phyloP scores from a whole-genome alignment of 345 rosid genomes.

The Boechera divaricarpa region DNA sequence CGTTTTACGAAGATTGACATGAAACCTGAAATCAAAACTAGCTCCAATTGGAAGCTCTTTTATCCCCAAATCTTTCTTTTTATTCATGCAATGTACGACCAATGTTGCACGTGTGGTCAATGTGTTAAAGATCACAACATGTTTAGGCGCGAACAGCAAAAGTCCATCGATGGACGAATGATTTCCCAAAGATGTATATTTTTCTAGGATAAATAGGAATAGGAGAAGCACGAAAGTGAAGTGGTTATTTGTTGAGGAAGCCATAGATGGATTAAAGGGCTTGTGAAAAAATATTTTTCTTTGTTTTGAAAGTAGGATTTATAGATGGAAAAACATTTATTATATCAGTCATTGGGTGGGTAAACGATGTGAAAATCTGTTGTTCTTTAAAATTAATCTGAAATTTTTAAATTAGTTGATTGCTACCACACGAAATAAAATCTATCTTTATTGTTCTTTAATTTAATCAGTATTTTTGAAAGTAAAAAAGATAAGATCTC shows the following conservation, averaged over 20 bases:
- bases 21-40: slow-evolving; percentile 16
- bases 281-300: background rate
- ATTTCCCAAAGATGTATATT: background rate
- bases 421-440: background rate
- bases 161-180: background rate
- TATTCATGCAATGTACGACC: slow-evolving; percentile 2
- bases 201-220: background rate
- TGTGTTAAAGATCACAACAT: slow-evolving; percentile 20
- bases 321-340: background rate
- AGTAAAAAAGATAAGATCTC: background rate
- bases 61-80: slow-evolving; percentile 5
- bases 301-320: slow-evolving; percentile 9
- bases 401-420: background rate
- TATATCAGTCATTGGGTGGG: background rate
- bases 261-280: slow-evolving; percentile 2
- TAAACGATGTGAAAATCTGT: background rate
- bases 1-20: background rate
- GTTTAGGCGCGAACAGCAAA: slow-evolving; percentile 5
- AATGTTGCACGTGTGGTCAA: background rate
- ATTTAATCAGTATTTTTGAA: background rate
- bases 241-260: slow-evolving; percentile 1
- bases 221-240: background rate
- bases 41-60: background rate
- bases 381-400: background rate
- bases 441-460: background rate